Conservation (phyloP, 2,329 filamentous ascomycete genomes). For the Colletotrichum viniferum region DNA sequence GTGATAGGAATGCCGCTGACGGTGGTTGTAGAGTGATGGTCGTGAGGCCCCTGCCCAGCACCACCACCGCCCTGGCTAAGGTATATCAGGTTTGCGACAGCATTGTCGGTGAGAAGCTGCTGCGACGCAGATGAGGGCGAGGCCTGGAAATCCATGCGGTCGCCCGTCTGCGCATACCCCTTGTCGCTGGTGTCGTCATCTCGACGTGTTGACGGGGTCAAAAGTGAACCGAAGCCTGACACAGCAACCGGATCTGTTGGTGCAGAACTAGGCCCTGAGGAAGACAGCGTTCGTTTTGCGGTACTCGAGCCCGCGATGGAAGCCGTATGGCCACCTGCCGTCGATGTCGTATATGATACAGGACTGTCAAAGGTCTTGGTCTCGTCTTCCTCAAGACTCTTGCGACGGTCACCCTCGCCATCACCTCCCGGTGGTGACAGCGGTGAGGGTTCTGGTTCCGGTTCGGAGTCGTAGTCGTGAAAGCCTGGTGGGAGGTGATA, state of each 20-base stretch:
- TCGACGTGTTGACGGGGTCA: not conserved
- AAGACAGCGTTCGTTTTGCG: not conserved
- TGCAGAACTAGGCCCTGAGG: not conserved
- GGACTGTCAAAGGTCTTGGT: slow-evolving; percentile 1
- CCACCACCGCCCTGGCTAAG: slow-evolving; percentile 34
- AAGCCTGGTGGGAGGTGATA: slow-evolving; percentile 30
- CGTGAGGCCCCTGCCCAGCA: not conserved
- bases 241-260: not conserved
- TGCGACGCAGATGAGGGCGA: slow-evolving; percentile 30
- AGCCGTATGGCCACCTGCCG: not conserved
- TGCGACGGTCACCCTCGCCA: not conserved
- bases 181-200: not conserved
- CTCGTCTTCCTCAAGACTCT: not conserved
- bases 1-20: not conserved
- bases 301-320: not conserved
- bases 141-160: not conserved
- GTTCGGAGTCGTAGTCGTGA: slow-evolving; percentile 11
- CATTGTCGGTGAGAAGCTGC: slow-evolving; percentile 32
- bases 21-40: not conserved
- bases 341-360: slow-evolving; percentile 10
- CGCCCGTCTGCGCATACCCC: not conserved
- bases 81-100: slow-evolving; percentile 38
- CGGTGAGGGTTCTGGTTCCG: not conserved
- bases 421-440: not conserved
- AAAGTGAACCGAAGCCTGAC: not conserved